Evolutionary conservation across 1,284 basidiomycete species (phyloP).

Genomic region (Ustilago bromivora): DNA sequence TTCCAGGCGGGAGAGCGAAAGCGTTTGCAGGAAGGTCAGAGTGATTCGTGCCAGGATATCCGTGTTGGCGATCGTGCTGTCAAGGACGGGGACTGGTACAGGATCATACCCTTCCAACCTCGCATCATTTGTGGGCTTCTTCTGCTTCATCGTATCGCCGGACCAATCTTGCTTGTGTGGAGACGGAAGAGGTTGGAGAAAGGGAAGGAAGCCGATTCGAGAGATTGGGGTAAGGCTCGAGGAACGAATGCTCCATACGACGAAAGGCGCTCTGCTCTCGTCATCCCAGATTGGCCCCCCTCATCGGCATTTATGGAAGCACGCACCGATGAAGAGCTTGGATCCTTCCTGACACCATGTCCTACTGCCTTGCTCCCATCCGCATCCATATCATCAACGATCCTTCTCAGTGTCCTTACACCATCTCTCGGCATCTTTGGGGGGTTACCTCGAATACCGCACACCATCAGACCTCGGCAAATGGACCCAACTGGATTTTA

Average conservation of each 20-base stretch:
- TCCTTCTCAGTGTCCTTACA: too few relatives aligned
- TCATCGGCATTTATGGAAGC: too few relatives aligned
- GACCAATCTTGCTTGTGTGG: background rate
- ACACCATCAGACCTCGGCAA: background rate
- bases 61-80: conserved; percentile 23
- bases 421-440: too few relatives aligned
- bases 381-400: too few relatives aligned
- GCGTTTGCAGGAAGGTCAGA: conserved; percentile 10
- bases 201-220: background rate
- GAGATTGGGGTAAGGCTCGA: background rate
- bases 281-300: too few relatives aligned
- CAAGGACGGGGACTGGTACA: conserved; percentile 20
- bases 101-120: conserved; percentile 8
- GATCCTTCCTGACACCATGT: too few relatives aligned
- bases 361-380: too few relatives aligned
- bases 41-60: conserved; percentile 32
- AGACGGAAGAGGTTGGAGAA: background rate
- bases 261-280: too few relatives aligned
- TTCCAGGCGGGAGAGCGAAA: conserved; percentile 13
- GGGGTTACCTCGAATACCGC: too few relatives aligned
- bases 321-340: too few relatives aligned
- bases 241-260: too few relatives aligned
- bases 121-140: background rate
- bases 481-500: background rate
- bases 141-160: background rate